These are phyloP conservation scores for Plectosphaerella sp. DNA, from an alignment of 2,329 filamentous ascomycete genomes.

Conservation along the genomic window DNA sequence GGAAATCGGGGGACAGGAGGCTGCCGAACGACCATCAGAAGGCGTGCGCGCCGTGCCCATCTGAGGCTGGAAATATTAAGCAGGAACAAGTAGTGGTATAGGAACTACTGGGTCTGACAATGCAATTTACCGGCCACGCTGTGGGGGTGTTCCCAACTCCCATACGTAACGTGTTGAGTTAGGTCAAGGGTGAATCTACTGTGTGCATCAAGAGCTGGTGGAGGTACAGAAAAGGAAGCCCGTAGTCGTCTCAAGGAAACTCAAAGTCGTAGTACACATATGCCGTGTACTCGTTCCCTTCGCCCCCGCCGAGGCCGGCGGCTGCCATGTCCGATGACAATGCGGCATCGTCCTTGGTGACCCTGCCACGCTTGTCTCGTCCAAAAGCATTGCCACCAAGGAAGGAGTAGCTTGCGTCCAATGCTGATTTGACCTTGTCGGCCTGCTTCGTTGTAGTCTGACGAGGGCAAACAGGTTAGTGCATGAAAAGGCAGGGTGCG, in stretches of 20 bases:
- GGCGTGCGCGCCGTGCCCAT: too few relatives aligned
- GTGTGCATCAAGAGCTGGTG: too few relatives aligned
- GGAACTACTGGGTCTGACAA: too few relatives aligned
- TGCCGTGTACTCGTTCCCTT: slow-evolving; percentile 82
- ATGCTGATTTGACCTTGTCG: slow-evolving; percentile 71
- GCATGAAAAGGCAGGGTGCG: background rate
- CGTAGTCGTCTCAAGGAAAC: slow-evolving; percentile 41
- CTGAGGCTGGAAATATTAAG: too few relatives aligned
- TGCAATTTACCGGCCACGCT: too few relatives aligned
- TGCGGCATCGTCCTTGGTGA: slow-evolving; percentile 82
- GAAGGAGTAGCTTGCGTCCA: slow-evolving; percentile 85
- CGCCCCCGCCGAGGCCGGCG: slow-evolving; percentile 61
- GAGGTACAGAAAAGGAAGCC: too few relatives aligned
- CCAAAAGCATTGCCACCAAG: slow-evolving; percentile 92
- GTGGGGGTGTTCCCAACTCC: too few relatives aligned
- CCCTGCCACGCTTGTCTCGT: slow-evolving; percentile 86
- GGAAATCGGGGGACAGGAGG: too few relatives aligned
- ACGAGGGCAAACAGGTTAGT: background rate
- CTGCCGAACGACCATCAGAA: too few relatives aligned
- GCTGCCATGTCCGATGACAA: slow-evolving; percentile 80
- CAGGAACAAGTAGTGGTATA: too few relatives aligned
- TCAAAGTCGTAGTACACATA: slow-evolving; percentile 98
- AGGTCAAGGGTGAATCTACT: too few relatives aligned
- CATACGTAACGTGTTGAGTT: too few relatives aligned
- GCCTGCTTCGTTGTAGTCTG: slow-evolving; percentile 79